Conservation (phyloP, 306 rosid species). For the Dicorynia guianensis region DNA sequence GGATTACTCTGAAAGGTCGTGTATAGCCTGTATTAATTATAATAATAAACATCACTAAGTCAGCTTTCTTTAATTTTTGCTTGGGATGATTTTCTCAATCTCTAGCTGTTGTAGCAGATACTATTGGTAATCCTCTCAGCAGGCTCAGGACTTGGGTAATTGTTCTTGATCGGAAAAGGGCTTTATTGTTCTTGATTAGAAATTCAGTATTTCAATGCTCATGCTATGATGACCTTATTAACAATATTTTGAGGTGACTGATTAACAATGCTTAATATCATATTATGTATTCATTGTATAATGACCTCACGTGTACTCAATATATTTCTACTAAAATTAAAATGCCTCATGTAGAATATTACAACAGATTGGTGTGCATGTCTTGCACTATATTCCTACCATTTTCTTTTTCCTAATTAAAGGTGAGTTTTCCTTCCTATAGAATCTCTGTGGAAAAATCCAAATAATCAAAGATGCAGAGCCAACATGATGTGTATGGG, state of each 20-base stretch:
- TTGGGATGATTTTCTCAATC: constrained; percentile 28
- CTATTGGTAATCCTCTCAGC: constrained; percentile 10
- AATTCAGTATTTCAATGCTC: constrained; percentile 25
- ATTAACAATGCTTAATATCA: constrained; percentile 19
- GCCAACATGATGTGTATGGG: not conserved
- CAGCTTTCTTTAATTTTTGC: constrained; percentile 29
- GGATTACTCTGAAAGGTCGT: constrained; percentile 36
- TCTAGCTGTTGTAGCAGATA: constrained; percentile 19
- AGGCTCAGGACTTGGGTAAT: constrained; percentile 28
- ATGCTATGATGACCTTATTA: not conserved
- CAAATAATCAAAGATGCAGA: not conserved
- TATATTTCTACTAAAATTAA: too few relatives aligned
- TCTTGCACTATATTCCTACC: too few relatives aligned
- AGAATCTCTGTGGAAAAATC: too few relatives aligned
- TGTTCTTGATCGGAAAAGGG: constrained; percentile 6
- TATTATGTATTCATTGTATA: too few relatives aligned
- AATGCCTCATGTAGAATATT: too few relatives aligned
- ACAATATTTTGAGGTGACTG: not conserved
- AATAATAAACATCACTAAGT: constrained; percentile 3
- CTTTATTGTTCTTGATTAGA: constrained; percentile 15
- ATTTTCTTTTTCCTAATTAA: too few relatives aligned
- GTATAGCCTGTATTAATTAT: constrained; percentile 26
- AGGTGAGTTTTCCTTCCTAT: too few relatives aligned
- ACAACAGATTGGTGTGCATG: too few relatives aligned
- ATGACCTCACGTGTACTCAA: too few relatives aligned